These are phyloP conservation scores for Oryza rufipogon DNA, from an alignment of 176 grass and related monocot genomes.

Conservation along the genomic window DNA sequence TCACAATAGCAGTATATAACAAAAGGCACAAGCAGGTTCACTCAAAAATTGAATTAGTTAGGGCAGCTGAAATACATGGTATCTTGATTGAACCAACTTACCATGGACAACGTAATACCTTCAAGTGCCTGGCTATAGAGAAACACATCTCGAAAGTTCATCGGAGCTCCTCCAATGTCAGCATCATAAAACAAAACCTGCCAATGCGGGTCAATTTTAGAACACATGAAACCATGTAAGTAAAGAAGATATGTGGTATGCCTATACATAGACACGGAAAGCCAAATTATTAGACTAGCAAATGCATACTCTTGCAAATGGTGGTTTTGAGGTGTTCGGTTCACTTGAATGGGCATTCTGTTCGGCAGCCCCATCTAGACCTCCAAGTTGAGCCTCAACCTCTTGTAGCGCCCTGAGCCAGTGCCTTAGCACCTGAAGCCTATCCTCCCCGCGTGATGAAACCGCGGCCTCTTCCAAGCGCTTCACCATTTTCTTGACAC, in stretches of 20 bases:
- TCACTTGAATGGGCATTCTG: conserved; percentile 40
- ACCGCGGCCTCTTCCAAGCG: conserved; percentile 83
- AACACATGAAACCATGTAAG: conserved; percentile 2
- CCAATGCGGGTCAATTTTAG: not conserved
- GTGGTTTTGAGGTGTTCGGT: conserved; percentile 49
- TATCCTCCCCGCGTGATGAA: conserved; percentile 61
- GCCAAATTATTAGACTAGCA: conserved; percentile 2
- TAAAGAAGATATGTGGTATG: conserved; percentile 19
- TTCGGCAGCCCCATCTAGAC: conserved; percentile 36
- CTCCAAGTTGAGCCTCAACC: conserved; percentile 51
- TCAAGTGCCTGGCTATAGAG: conserved; percentile 96
- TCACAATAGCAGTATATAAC: not conserved
- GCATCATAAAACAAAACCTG: conserved; percentile 89
- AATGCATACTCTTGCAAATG: conserved; percentile 51
- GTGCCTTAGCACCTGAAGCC: conserved; percentile 65
- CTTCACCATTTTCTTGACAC: conserved; percentile 78
- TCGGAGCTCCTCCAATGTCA: conserved; percentile 74
- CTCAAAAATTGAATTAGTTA: conserved; percentile 5
- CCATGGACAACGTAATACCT: conserved; percentile 98
- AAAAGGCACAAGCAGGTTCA: not conserved
- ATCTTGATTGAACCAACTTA: conserved; percentile 54
- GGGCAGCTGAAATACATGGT: conserved; percentile 27
- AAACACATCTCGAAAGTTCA: conserved; percentile 89
- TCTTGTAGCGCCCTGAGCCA: conserved; percentile 70
- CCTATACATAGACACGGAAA: not conserved